Evolutionary conservation across 2,329 filamentous ascomycete species (phyloP), one percentile per base, ranked within the genome.

Genomic region (Penicillium corylophilum): DNA sequence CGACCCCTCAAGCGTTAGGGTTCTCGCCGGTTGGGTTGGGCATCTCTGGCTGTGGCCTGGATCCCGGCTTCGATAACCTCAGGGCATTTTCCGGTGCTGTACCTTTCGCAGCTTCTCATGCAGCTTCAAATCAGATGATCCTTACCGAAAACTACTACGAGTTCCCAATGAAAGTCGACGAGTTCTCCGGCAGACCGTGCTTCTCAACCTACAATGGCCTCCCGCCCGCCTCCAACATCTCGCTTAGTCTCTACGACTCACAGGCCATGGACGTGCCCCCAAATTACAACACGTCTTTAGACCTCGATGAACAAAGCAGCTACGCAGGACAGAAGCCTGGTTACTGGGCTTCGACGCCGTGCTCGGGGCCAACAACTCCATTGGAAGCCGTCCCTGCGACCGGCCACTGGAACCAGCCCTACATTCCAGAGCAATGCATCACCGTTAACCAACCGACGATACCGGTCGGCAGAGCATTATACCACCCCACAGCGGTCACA

Each of bases 21-120:
- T 51, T 62, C 20, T 56, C 61, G 31, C 48, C 54, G 24, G 43
- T 61, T 24, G 69, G 70, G 9, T 50, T 73, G 23, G 71, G 70
- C 2, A 70, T 73, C 22, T 61, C 65, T 10, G 52, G 62, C 39
- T 63, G 62, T 46, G 60, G 56, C 7, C 54, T 63, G n/a, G 64
- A 64, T n/a, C 44, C 59, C 23, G 36, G 54, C 2, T 56, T 57
- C 22, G 50, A 56, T n/a, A 61, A 64, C n/a, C 28, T 62, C 24
- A 55, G 55, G 16, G 50, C 57, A 12, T 64, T 55, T 33, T 33
- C 61, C 13, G 46, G 54, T 10, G 22, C 60, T 22, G 51, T 61
- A 18, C 31, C 60, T 18, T 63, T 64, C 24, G 49, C 64, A 12
- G 47, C 61, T 20, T 45, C 63, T 4, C 36, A 63, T 20, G 50